These are phyloP conservation scores for Chrysochromulina parva DNA, from an alignment of 78 protist species.

Conservation along the genomic window DNA sequence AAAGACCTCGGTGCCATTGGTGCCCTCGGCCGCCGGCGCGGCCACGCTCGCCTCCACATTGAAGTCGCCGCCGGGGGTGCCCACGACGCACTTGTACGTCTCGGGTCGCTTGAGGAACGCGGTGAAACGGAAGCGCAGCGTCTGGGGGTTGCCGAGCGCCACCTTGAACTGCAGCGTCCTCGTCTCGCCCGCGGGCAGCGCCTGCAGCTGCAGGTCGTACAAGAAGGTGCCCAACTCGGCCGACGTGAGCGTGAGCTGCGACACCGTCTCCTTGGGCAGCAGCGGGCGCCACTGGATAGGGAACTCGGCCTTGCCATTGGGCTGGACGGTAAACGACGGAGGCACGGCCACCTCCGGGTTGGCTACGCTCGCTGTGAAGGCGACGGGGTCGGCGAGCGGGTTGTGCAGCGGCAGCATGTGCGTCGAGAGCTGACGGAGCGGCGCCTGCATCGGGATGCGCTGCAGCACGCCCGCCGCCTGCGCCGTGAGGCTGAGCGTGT, in stretches of 20 bases:
- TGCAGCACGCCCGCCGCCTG: constrained; percentile 24
- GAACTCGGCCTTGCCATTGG: neutral
- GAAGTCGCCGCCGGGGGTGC: neutral
- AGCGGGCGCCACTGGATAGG: constrained; percentile 63
- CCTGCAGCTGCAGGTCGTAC: constrained; percentile 44
- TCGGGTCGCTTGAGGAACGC: neutral
- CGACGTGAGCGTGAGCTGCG: constrained; percentile 33
- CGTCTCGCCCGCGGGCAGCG: constrained; percentile 40
- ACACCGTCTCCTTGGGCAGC: neutral
- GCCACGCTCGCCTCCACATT: neutral
- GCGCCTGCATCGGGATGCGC: constrained; percentile 46
- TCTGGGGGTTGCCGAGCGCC: constrained; percentile 48
- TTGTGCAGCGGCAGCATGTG: constrained; percentile 52
- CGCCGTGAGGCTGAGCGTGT: constrained; percentile 31
- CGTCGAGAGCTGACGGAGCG: constrained; percentile 48
- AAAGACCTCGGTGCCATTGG: neutral
- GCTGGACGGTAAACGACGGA: neutral
- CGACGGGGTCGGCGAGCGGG: constrained; percentile 50
- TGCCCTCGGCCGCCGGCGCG: constrained; percentile 38
- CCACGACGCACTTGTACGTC: constrained; percentile 27
- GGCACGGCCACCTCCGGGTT: neutral
- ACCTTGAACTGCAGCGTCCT: constrained; percentile 29
- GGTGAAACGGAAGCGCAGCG: constrained; percentile 50
- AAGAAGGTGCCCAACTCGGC: constrained; percentile 61
- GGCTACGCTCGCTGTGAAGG: constrained; percentile 31